Evolutionary conservation across 2,329 filamentous ascomycete genomes (phyloP).

Genomic region (Fusarium tupiense): DNA sequence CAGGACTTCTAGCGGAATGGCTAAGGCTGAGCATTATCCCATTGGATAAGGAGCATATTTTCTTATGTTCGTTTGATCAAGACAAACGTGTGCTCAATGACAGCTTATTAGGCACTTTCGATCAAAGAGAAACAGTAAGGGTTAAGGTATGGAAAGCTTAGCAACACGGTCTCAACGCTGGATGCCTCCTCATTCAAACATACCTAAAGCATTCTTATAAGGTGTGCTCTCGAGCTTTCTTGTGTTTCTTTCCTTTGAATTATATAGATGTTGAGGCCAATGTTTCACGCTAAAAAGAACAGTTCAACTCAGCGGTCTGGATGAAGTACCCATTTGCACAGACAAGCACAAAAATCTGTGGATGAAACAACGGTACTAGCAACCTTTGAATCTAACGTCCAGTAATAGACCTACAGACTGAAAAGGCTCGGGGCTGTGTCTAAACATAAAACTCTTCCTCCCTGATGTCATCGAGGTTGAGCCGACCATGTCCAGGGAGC

Average conservation of each 20-base stretch:
- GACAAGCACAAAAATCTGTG: background rate
- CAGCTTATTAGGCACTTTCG: background rate
- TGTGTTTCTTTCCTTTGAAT: background rate
- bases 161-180: background rate
- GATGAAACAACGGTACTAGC: background rate
- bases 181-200: background rate
- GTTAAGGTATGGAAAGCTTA: background rate
- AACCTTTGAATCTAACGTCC: background rate
- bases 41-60: background rate
- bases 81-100: background rate
- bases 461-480: background rate
- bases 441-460: background rate
- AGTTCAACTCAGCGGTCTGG: slow-evolving; percentile 5
- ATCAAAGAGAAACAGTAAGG: background rate
- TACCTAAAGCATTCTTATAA: background rate
- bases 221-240: background rate
- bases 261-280: background rate
- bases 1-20: background rate
- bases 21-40: background rate
- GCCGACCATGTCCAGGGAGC: background rate
- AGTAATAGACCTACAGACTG: background rate
- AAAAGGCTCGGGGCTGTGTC: background rate
- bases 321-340: background rate
- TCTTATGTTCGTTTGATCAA: background rate
- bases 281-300: slow-evolving; percentile 37